These are phyloP conservation scores for Cadophora malorum DNA, from an alignment of 2,329 filamentous ascomycete genomes.

Conservation along the genomic window DNA sequence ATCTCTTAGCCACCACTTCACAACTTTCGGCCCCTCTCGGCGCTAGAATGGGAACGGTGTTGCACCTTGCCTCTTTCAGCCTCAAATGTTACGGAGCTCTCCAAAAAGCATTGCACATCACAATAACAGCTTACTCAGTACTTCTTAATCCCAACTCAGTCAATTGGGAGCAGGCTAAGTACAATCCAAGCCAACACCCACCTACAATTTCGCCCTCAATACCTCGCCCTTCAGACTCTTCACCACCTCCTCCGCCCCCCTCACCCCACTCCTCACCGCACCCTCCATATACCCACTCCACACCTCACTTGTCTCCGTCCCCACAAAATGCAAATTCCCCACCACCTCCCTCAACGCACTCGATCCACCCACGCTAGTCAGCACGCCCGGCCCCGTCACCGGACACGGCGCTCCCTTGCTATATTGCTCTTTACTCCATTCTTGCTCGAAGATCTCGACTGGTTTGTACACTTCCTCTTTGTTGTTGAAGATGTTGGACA, in stretches of 20 bases:
- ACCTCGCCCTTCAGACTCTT: slow-evolving; percentile 17
- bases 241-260: slow-evolving; percentile 51
- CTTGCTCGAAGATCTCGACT: slow-evolving; percentile 32
- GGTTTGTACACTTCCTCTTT: slow-evolving; percentile 26
- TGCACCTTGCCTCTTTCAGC: too few species aligned
- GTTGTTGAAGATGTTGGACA: slow-evolving; percentile 20
- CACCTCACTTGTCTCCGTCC: slow-evolving; percentile 54
- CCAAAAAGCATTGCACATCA: background rate
- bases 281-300: slow-evolving; percentile 62
- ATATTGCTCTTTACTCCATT: slow-evolving; percentile 39
- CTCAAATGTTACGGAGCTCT: background rate
- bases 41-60: too few species aligned
- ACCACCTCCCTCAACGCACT: slow-evolving; percentile 45
- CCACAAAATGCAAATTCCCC: slow-evolving; percentile 56
- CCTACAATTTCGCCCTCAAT: slow-evolving; percentile 13
- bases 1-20: too few species aligned
- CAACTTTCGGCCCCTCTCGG: too few species aligned
- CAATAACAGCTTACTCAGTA: background rate
- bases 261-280: slow-evolving; percentile 53
- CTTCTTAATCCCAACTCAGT: background rate
- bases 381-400: slow-evolving; percentile 45
- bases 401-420: slow-evolving; percentile 47
- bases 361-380: slow-evolving; percentile 32
- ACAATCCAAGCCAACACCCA: background rate
- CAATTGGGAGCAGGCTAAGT: background rate